Percentiles rank a stretch among this genome's conserved stretches.
Evolutionary conservation across 75 land plant genomes (phyloP).

Genomic region (Selaginella tamariscina): DNA sequence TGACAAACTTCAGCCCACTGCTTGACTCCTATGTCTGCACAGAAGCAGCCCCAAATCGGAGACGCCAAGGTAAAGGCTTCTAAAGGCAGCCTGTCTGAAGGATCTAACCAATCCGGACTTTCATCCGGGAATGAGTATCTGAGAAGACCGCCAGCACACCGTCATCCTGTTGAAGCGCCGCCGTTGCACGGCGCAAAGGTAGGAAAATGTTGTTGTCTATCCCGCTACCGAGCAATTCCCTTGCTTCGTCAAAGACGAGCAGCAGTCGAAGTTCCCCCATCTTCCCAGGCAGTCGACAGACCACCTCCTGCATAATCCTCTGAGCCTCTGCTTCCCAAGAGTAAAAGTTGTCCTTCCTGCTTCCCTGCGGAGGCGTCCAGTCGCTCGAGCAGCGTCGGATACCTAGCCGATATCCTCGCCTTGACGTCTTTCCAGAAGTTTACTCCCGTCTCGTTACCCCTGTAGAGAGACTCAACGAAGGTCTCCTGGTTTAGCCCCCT

Average conservation of each 20-base stretch:
- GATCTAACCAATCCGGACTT: not conserved
- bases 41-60: slow-evolving; percentile 3
- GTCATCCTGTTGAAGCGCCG: not conserved
- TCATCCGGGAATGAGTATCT: not conserved
- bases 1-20: slow-evolving; percentile 3
- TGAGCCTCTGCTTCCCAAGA: not conserved
- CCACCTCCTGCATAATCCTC: not conserved
- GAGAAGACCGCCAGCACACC: slow-evolving; percentile 4
- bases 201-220: slow-evolving; percentile 1
- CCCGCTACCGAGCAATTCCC: slow-evolving; percentile 4
- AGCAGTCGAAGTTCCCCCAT: not conserved
- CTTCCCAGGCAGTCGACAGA: not conserved
- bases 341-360: not conserved
- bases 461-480: not conserved
- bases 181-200: slow-evolving; percentile 2
- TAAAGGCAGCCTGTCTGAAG: slow-evolving; percentile 1
- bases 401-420: not conserved
- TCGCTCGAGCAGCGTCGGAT: not conserved
- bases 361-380: not conserved
- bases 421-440: slow-evolving; percentile 1
- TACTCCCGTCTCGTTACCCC: not conserved
- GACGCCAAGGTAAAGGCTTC: not conserved
- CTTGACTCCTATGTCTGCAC: slow-evolving; percentile 1
- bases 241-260: slow-evolving; percentile 3
- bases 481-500: slow-evolving; percentile 1